Base-by-base conservation (phyloP, 2,329 filamentous ascomycete species). In the Chaetothyriales sp. region DNA sequence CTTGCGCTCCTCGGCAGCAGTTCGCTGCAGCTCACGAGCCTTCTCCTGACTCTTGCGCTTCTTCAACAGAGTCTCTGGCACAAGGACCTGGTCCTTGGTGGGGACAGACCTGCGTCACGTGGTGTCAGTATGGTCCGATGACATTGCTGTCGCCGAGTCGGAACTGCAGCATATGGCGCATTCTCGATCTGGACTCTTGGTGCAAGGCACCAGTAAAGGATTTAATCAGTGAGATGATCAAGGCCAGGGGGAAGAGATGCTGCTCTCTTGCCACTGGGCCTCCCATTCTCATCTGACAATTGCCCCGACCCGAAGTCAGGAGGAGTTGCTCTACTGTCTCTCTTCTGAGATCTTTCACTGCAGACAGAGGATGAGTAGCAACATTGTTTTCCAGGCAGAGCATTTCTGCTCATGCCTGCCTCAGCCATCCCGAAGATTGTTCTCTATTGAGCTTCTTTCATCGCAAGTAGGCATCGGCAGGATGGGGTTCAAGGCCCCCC, bases 1-100 rank as follows among this genome's bases (percentile, higher is more conserved):
- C 78, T 92, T 92, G 74, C 82, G 85, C 79, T 94, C 85, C 74
- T 88, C 79, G 61, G 81, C 71, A 66, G 86, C 85, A 61, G 84
- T 79, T 63, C 78, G 73, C 70, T 83, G 84, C 75, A 90, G 86
- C 72, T 92, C 89, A 72, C 89, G 86, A 71, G 89, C 88, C 83
- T 95, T 95, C 83, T 98, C 92, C 78, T 95, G 90, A 73, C 81
- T 87, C 88, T 98, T 98, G 79, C 92, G 86, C 87, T 98, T 98
- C 86, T 98, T 98, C 73, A 98, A 82, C 68, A 98, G 86, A 66
- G 92, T 98, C 86, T 98, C 92, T 64, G 92, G 92, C 70, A 96
- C 87, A 72, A 96, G 79, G 72, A 98, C 82, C 73, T 96, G 85
- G 73, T 95, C 86, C 74, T 89, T 76, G 73, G 88, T 94, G 63